Conservation (phyloP, 164 flowering plant genomes). For the Nymphaea colorata region DNA sequence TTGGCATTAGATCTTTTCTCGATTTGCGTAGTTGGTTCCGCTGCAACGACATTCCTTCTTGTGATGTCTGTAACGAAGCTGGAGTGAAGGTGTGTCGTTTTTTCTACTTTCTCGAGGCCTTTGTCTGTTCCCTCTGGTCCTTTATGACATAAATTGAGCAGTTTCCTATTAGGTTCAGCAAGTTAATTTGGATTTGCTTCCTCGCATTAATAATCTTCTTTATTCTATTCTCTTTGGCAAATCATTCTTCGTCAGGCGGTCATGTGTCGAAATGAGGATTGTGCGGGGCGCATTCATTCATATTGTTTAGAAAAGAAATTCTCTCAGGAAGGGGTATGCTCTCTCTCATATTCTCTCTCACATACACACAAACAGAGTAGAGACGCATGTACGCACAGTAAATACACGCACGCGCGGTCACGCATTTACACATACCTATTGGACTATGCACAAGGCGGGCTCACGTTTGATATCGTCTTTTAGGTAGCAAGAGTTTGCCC, state of each 20-base stretch:
- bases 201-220: background rate
- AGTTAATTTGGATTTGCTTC: background rate
- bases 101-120: conserved; percentile 2
- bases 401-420: too few relatives aligned
- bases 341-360: background rate
- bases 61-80: conserved; percentile 93
- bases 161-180: background rate
- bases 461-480: background rate
- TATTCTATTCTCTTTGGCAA: background rate
- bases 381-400: too few relatives aligned
- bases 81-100: conserved; percentile 61
- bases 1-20: conserved; percentile 85
- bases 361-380: too few relatives aligned
- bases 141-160: background rate
- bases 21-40: conserved; percentile 91
- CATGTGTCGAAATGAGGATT: conserved; percentile 47
- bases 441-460: too few relatives aligned
- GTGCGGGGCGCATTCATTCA: conserved; percentile 53
- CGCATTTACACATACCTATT: too few relatives aligned
- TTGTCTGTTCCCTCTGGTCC: background rate
- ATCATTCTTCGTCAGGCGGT: conserved; percentile 27
- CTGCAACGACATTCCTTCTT: conserved; percentile 52
- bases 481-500: conserved; percentile 64
- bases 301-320: conserved; percentile 60
- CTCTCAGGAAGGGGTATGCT: conserved; percentile 38